A percentile compares a stretch with the other conserved stretches of the same genome.
These are phyloP conservation scores for Ramalina intermedia DNA, from an alignment of 495 filamentous ascomycete genomes.

Conservation along the genomic window DNA sequence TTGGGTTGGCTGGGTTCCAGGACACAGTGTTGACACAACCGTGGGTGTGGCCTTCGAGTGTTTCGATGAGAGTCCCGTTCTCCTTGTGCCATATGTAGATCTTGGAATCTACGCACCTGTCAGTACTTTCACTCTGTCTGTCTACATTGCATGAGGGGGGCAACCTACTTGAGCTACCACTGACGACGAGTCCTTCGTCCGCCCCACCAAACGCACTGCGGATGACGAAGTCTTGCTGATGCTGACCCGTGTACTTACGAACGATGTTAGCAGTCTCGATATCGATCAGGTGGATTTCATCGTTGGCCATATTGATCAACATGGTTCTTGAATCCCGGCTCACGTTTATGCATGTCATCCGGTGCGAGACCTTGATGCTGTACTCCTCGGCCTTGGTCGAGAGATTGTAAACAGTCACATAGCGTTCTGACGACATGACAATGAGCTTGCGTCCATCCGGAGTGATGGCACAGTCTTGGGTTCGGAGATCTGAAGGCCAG, in stretches of 20 bases:
- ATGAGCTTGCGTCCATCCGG: slow-evolving; percentile 65
- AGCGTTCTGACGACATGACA: slow-evolving; percentile 53
- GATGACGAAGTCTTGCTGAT: slow-evolving; percentile 60
- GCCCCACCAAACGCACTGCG: slow-evolving; percentile 77
- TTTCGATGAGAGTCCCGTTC: slow-evolving; percentile 59
- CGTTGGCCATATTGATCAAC: slow-evolving; percentile 67
- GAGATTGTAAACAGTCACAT: slow-evolving; percentile 74
- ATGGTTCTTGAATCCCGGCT: slow-evolving; percentile 64
- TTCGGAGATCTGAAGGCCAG: slow-evolving; percentile 56
- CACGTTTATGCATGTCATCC: slow-evolving; percentile 64
- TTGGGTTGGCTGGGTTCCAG: slow-evolving; percentile 74
- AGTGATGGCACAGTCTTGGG: slow-evolving; percentile 73
- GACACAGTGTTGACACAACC: slow-evolving; percentile 80
- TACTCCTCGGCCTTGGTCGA: slow-evolving; percentile 56
- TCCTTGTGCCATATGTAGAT: slow-evolving; percentile 86
- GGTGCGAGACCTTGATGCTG: slow-evolving; percentile 47
- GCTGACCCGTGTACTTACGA: slow-evolving; percentile 57
- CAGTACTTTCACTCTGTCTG: background rate
- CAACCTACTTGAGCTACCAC: slow-evolving; percentile 71
- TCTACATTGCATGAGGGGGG: background rate
- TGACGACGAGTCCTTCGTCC: slow-evolving; percentile 76
- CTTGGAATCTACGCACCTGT: slow-evolving; percentile 42
- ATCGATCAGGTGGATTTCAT: slow-evolving; percentile 62
- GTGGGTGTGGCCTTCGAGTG: slow-evolving; percentile 54
- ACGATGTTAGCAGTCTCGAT: slow-evolving; percentile 59